phyloP scores from a whole-genome alignment of 139 green algal genomes.

The Tetratostichococcus sp. region DNA sequence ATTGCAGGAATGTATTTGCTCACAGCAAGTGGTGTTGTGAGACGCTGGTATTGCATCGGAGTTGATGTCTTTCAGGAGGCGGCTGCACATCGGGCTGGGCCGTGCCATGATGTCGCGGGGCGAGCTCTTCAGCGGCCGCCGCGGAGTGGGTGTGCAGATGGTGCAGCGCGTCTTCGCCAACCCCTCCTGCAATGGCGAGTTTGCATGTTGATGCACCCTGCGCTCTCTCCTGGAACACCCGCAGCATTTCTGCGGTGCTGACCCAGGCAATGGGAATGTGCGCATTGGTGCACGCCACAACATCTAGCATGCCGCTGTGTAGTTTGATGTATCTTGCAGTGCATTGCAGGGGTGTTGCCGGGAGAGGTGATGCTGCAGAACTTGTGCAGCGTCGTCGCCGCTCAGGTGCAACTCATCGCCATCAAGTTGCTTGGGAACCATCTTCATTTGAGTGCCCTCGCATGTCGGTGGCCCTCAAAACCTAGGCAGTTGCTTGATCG shows the following conservation, averaged over 20 bases:
- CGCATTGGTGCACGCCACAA: no score
- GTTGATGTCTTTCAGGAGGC: neutral
- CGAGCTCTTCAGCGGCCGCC: constrained; percentile 59
- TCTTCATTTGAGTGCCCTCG: no score
- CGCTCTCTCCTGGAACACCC: no score
- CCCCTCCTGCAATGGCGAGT: constrained; percentile 38
- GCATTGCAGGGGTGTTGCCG: constrained; percentile 20
- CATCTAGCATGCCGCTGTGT: no score
- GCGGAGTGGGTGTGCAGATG: constrained; percentile 59
- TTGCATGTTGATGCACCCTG: neutral
- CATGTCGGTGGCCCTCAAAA: no score
- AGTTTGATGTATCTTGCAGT: neutral
- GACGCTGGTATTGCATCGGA: neutral
- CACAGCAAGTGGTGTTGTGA: no score
- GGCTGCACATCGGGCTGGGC: constrained; percentile 66
- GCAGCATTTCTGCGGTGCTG: no score
- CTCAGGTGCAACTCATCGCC: constrained; percentile 28
- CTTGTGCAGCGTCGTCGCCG: constrained; percentile 63
- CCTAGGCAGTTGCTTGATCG: no score
- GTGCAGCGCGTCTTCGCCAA: constrained; percentile 48
- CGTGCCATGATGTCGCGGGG: constrained; percentile 41
- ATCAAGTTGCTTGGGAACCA: no score
- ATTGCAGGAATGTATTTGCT: no score
- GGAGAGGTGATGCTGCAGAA: constrained; percentile 75
- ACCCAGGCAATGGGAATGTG: no score